phyloP scores from a whole-genome alignment of 2,329 filamentous ascomycete genomes.

The Gnomoniopsis sp. region DNA sequence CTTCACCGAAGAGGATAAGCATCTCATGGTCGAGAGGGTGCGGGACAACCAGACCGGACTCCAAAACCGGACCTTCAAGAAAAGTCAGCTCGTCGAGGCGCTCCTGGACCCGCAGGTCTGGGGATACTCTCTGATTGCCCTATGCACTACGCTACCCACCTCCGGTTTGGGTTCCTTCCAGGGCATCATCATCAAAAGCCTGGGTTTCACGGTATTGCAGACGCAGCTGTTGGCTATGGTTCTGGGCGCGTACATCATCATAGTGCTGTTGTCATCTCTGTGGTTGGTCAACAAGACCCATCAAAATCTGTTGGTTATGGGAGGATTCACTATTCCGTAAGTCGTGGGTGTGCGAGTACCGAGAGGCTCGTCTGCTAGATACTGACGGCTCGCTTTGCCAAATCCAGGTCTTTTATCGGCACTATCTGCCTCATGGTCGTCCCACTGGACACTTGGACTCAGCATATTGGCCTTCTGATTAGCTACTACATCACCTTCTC shows the following conservation, averaged over 20 bases:
- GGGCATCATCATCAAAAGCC: slow-evolving; percentile 69
- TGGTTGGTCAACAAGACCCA: slow-evolving; percentile 65
- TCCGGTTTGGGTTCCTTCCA: slow-evolving; percentile 70
- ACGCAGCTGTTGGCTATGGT: slow-evolving; percentile 76
- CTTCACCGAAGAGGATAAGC: slow-evolving; percentile 64
- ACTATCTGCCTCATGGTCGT: slow-evolving; percentile 72
- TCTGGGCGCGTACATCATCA: slow-evolving; percentile 69
- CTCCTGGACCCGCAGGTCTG: slow-evolving; percentile 64
- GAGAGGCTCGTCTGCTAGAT: neutral
- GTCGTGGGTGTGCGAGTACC: slow-evolving; percentile 24
- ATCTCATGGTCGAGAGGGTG: slow-evolving; percentile 58
- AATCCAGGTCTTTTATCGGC: slow-evolving; percentile 60
- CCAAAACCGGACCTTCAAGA: slow-evolving; percentile 50
- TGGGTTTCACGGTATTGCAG: slow-evolving; percentile 62
- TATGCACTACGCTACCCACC: slow-evolving; percentile 72
- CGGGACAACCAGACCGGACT: slow-evolving; percentile 59
- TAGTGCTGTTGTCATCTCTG: slow-evolving; percentile 62
- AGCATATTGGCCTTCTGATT: slow-evolving; percentile 65
- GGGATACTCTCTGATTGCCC: slow-evolving; percentile 61
- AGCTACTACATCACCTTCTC: slow-evolving; percentile 74
- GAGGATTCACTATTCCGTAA: slow-evolving; percentile 62
- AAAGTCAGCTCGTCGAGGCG: slow-evolving; percentile 45
- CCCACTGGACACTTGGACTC: slow-evolving; percentile 51
- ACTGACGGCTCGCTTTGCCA: neutral
- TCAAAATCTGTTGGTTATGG: slow-evolving; percentile 69